A percentile compares a stretch with the other conserved stretches of the same genome.
phyloP scores from a whole-genome alignment of 345 rosid genomes.

The Linum trigynum region DNA sequence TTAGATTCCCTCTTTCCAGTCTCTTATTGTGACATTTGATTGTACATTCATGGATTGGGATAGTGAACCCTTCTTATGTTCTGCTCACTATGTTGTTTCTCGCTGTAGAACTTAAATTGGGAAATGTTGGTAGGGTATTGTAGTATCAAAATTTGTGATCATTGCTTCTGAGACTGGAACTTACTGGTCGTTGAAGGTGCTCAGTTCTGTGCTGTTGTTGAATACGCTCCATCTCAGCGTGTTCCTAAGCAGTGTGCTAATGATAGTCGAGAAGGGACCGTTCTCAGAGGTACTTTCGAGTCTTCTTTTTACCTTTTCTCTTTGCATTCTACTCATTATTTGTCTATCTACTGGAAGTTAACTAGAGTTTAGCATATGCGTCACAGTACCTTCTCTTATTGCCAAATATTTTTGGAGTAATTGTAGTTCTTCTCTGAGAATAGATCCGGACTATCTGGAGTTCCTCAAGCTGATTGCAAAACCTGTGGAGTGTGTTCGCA shows the following conservation, averaged over 20 bases:
- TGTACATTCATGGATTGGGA: not conserved
- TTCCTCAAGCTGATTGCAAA: constrained; percentile 55
- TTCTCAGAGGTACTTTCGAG: constrained; percentile 30
- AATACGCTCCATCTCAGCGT: constrained; percentile 66
- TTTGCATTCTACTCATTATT: too few relatives aligned
- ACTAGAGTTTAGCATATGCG: too few relatives aligned
- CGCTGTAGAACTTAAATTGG: not conserved
- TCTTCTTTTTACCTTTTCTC: not conserved
- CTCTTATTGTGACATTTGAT: too few relatives aligned
- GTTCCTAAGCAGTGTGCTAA: constrained; percentile 39
- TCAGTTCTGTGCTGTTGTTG: constrained; percentile 57
- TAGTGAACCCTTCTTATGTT: not conserved
- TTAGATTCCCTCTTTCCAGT: too few relatives aligned
- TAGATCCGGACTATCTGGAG: constrained; percentile 64
- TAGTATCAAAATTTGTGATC: not conserved
- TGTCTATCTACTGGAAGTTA: too few relatives aligned
- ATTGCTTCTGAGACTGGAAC: not conserved
- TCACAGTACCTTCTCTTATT: not conserved
- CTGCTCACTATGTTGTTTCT: not conserved
- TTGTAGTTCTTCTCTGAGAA: not conserved
- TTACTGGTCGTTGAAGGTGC: constrained; percentile 27
- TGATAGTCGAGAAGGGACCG: constrained; percentile 64
- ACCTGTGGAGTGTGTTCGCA: constrained; percentile 47
- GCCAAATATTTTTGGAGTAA: not conserved
- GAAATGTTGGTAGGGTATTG: too few relatives aligned